Conservation (phyloP, 148 eudicot species). For the Rhododendron vialii region DNA sequence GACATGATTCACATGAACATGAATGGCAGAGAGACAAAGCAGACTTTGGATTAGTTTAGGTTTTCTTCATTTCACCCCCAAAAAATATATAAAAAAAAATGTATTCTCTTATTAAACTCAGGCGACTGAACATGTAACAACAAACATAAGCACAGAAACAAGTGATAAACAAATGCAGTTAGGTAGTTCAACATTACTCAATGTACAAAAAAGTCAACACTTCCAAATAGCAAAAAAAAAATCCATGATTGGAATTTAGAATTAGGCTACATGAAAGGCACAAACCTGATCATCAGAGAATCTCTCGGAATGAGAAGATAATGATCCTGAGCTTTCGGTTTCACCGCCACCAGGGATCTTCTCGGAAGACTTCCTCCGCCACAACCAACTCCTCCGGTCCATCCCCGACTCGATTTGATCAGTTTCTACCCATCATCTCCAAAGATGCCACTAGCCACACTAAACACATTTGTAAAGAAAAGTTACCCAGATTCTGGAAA, state of each 20-base stretch:
- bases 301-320: conserved; percentile 65
- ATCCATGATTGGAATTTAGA: neutral
- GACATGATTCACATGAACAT: neutral
- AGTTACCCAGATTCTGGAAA: neutral
- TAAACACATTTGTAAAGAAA: neutral
- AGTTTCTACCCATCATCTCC: neutral
- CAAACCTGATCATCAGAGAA: conserved; percentile 86
- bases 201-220: neutral
- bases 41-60: neutral
- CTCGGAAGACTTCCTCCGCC: conserved; percentile 82
- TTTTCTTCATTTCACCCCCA: neutral
- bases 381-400: conserved; percentile 89
- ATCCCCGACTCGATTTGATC: conserved; percentile 18
- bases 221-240: neutral
- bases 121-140: no score
- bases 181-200: neutral
- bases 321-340: conserved; percentile 74
- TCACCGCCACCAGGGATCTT: conserved; percentile 58
- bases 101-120: no score
- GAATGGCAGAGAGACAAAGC: neutral
- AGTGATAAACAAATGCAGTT: neutral
- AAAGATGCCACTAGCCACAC: neutral
- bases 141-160: neutral
- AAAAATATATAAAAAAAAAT: no score
- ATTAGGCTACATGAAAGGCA: neutral